Percentiles rank a stretch among this genome's conserved stretches.
Conservation (phyloP, 2,329 filamentous ascomycete genomes). For the Huntiella moniliformis region DNA sequence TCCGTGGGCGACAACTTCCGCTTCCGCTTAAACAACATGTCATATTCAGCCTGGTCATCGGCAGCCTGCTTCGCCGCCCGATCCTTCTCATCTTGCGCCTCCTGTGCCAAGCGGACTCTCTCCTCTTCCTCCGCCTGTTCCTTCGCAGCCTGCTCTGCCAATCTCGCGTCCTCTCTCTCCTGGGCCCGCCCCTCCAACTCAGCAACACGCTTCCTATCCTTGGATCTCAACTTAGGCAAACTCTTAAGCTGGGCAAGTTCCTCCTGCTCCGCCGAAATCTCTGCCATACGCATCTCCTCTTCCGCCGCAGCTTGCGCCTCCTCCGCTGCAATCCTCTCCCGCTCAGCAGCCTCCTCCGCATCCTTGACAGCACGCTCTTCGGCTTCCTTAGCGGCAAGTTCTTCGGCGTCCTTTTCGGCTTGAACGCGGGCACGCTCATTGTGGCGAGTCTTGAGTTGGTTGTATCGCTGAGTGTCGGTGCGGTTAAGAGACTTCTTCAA, state of each 20-base stretch:
- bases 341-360: slow-evolving; percentile 10
- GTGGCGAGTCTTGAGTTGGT: slow-evolving; percentile 7
- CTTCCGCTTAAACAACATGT: slow-evolving; percentile 28
- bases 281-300: background rate
- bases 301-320: background rate
- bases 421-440: slow-evolving; percentile 7
- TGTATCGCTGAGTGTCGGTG: slow-evolving; percentile 3
- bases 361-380: slow-evolving; percentile 16
- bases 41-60: slow-evolving; percentile 18
- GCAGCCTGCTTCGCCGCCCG: slow-evolving; percentile 12
- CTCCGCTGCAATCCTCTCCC: slow-evolving; percentile 4
- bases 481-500: background rate
- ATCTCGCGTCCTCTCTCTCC: background rate
- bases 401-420: slow-evolving; percentile 14
- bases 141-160: slow-evolving; percentile 13
- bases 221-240: slow-evolving; percentile 1
- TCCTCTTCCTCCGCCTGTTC: slow-evolving; percentile 13
- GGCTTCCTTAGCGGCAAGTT: slow-evolving; percentile 18
- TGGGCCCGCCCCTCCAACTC: slow-evolving; percentile 6
- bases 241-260: slow-evolving; percentile 5
- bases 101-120: slow-evolving; percentile 2
- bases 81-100: slow-evolving; percentile 5
- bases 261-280: slow-evolving; percentile 4
- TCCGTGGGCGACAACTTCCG: slow-evolving; percentile 29
- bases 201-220: slow-evolving; percentile 3